Evolutionary conservation across 2,329 filamentous ascomycete species (phyloP), one percentile per base, ranked within the genome.

Genomic region (Curvularia verruculosa): DNA sequence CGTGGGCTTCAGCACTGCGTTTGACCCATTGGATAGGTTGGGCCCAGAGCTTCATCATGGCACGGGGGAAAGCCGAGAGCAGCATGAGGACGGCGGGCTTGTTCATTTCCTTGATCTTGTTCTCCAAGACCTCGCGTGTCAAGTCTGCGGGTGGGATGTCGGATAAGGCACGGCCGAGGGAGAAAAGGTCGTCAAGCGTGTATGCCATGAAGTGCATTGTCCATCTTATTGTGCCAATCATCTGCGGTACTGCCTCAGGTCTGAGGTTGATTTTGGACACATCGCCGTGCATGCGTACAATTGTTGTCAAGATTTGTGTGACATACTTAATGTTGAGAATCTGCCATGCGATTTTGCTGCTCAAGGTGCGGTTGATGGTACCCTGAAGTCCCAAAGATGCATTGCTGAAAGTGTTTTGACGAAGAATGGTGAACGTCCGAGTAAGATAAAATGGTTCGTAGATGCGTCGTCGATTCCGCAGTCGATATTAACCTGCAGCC

Each of bases 381-480:
- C 68, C 68, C 46, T 67, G 55, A 2, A 74, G 86, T 71, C 90
- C 91, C 9, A 97, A 79, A 91, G 87, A 55, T 90, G 88, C 70
- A 96, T 87, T 26, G 95, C 85, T 68, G 91, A 90, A 12, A 97
- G 81, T 54, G 87, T 91, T 54, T 90, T 83, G 58, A 92, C 89
- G 44, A 97, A 83, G 34, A 61, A 95, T 84, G 31, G 96, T 80
- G 56, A 87, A 83, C 71, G 77, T 45, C 72, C 71, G 8, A 76
- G 65, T 0, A 75, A 50, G 65, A 77, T 63, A 66, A 76, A 63
- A 34, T 75, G 67, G 28, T 75, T 72, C 44, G 65, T 66, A 61
- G 58, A 94, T 88, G 65, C 89, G 1, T 85, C 80, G 58, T 96
- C 91, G 47, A 90, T 85, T 0, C 91, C 89, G 70, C 93, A 96